Evolutionary conservation across 2,329 filamentous ascomycete genomes (phyloP).

Genomic region (Neoascochyta sp.): DNA sequence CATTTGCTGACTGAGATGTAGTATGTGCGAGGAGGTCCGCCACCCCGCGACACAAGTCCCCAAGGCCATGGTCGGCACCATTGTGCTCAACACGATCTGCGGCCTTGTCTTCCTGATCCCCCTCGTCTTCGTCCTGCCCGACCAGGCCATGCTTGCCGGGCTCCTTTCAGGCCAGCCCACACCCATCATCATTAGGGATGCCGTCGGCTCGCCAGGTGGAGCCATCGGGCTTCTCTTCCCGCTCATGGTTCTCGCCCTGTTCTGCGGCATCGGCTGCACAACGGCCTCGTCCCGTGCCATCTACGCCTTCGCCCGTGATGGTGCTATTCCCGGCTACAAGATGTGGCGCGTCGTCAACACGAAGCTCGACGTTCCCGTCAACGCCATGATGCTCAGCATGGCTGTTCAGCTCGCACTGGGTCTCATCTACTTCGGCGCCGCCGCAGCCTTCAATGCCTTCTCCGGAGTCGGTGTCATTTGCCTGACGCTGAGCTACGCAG

Average conservation of each 20-base stretch:
- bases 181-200: conserved; percentile 60
- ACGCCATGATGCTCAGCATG: conserved; percentile 71
- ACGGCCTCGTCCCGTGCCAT: conserved; percentile 65
- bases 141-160: conserved; percentile 53
- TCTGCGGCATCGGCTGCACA: conserved; percentile 67
- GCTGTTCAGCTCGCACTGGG: conserved; percentile 61
- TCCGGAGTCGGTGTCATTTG: conserved; percentile 67
- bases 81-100: conserved; percentile 63
- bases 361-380: conserved; percentile 62
- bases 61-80: conserved; percentile 66
- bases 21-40: conserved; percentile 71
- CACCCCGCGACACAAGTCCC: conserved; percentile 65
- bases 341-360: conserved; percentile 60
- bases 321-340: conserved; percentile 61
- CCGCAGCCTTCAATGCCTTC: conserved; percentile 69
- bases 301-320: conserved; percentile 68
- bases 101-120: conserved; percentile 67
- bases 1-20: conserved; percentile 36
- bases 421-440: conserved; percentile 66
- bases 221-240: conserved; percentile 62
- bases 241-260: conserved; percentile 61
- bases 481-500: conserved; percentile 64
- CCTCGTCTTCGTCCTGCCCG: conserved; percentile 65
- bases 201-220: conserved; percentile 58
- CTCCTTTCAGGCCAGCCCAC: conserved; percentile 60